Base-by-base conservation (phyloP, 768 basidiomycete genomes). In the Amanita exitialis region DNA sequence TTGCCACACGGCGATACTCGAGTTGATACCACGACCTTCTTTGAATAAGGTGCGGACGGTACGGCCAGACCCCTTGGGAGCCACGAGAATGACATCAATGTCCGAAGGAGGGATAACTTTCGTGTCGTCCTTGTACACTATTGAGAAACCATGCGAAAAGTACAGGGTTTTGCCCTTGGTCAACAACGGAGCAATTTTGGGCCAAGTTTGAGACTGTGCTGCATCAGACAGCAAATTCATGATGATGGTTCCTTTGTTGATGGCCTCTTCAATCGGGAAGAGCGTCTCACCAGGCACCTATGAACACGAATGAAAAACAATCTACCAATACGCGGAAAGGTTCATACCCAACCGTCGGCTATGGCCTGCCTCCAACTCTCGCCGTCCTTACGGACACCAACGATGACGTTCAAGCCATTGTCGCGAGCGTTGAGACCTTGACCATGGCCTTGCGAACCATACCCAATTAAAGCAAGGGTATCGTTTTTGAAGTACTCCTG, bases 81-180 rank as follows among this genome's bases (percentile, higher is more conserved):
- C 96, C 53, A 96, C 95, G 60, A 99, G 90, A 68, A 99, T 98
- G 61, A 99, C 96, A 66, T 99, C 96, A 57, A 99, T 90, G 64
- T 97, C 92, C 16, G 75, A 62, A 42, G 96, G 96, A 55, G 92
- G 89, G 51, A 94, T 61, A 58, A 99, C 92, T 51, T 94, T 78
- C 58, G 96, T 99, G 69, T 96, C 91, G 5, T 99, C 82, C 78
- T 94, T 91, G 83, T 86, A 99, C 49, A 99, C 92, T 57, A 98
- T 80, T 57, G 95, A 98, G 86, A 99, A 99, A 62, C 96, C 96
- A 68, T 99, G 96, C 5, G 95, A 92, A 78, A 99, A 99, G 84
- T 99, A 99, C 56, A 99, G 86, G n/a, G 96, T 99, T 80, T 99
- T 98, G 74, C 90, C 96, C 80, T 94, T 91, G 69, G 93, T 98